Evolutionary conservation across 768 basidiomycete genomes (phyloP).

Genomic region (Amyloporia xantha): DNA sequence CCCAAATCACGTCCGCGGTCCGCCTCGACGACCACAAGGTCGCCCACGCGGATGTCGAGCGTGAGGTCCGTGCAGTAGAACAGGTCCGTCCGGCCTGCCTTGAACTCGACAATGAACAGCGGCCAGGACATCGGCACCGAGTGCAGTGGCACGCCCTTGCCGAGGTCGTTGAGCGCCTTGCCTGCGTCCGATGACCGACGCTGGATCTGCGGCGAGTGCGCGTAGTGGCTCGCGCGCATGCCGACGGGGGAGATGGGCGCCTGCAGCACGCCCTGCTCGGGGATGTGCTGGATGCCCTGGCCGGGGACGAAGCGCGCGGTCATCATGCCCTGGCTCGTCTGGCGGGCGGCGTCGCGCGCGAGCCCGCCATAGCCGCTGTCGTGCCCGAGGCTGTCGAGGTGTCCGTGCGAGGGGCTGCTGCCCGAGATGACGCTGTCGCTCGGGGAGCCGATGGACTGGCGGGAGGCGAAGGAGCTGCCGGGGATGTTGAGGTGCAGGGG

Average conservation of each 20-base stretch:
- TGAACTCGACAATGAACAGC: conserved; percentile 97
- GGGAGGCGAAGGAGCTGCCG: conserved; percentile 36
- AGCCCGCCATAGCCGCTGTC: conserved; percentile 20
- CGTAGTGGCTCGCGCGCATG: conserved; percentile 10
- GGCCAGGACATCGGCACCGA: conserved; percentile 78
- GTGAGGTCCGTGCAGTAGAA: conserved; percentile 80
- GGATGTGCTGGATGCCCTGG: conserved; percentile 55
- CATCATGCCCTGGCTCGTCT: conserved; percentile 32
- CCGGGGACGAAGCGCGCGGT: conserved; percentile 60
- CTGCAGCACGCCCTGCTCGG: conserved; percentile 31
- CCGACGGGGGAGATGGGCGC: conserved; percentile 53
- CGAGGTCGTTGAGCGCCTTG: conserved; percentile 50
- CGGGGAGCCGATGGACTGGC: conserved; percentile 50
- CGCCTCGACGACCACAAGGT: conserved; percentile 94
- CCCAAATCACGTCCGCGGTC: conserved; percentile 93
- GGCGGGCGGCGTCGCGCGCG: conserved; percentile 23
- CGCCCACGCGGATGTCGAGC: conserved; percentile 69
- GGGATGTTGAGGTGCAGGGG: conserved; percentile 59
- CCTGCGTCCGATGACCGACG: conserved; percentile 36
- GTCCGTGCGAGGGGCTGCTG: conserved; percentile 40
- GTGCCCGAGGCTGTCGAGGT: conserved; percentile 41
- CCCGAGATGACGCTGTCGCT: conserved; percentile 53
- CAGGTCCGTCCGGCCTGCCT: conserved; percentile 90
- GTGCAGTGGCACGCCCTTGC: conserved; percentile 84
- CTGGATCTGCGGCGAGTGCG: conserved; percentile 17